Evolutionary conservation across 306 rosid species (phyloP).

Genomic region (Gastrolobium bilobum): DNA sequence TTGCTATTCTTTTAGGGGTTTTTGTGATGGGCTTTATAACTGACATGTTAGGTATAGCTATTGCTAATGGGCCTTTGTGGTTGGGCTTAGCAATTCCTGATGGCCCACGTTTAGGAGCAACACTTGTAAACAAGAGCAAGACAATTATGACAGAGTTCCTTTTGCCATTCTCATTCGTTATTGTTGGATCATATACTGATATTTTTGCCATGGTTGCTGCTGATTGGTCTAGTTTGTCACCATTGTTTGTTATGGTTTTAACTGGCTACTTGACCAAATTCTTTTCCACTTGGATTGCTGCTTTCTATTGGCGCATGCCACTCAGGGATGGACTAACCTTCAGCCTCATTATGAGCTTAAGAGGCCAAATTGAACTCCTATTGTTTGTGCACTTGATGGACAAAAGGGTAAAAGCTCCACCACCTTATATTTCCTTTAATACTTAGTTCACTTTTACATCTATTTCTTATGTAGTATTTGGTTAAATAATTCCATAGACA

Average conservation of each 20-base stretch:
- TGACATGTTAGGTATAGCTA: constrained; percentile 67
- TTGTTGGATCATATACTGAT: constrained; percentile 65
- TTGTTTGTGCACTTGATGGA: constrained; percentile 76
- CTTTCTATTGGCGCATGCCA: constrained; percentile 58
- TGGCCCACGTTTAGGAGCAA: constrained; percentile 78
- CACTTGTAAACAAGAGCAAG: constrained; percentile 56
- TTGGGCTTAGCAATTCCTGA: constrained; percentile 75
- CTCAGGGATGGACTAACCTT: constrained; percentile 63
- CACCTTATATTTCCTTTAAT: not conserved
- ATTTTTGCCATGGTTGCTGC: constrained; percentile 44
- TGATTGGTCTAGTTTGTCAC: constrained; percentile 60
- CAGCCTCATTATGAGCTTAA: constrained; percentile 67
- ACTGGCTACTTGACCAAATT: constrained; percentile 60
- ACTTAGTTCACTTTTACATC: not conserved
- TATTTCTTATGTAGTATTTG: not conserved
- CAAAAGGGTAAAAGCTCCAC: constrained; percentile 59
- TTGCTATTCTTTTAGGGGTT: constrained; percentile 54
- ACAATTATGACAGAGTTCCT: constrained; percentile 60
- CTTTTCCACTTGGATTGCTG: constrained; percentile 44
- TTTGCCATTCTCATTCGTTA: constrained; percentile 68
- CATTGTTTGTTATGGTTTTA: constrained; percentile 56
- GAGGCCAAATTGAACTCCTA: constrained; percentile 76
- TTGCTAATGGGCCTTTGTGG: constrained; percentile 72
- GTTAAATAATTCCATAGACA: not conserved
- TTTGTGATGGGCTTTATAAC: constrained; percentile 63